Conservation (phyloP, 1,139 yeast species). For the Candida sojae region DNA sequence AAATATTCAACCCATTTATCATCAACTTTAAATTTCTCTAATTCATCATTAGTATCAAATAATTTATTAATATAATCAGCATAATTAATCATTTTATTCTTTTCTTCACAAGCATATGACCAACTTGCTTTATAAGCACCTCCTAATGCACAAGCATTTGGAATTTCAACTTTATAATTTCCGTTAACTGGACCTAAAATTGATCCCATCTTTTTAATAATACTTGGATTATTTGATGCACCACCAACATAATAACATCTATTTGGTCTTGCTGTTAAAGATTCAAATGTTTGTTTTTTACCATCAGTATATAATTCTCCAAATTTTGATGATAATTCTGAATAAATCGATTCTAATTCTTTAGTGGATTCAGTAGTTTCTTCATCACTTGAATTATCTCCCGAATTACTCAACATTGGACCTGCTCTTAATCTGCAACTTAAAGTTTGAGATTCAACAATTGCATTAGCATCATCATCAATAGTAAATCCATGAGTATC, state of each 20-base stretch:
- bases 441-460: conserved; percentile 84
- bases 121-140: conserved; percentile 89
- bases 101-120: conserved; percentile 48
- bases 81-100: conserved; percentile 39
- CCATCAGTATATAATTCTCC: conserved; percentile 55
- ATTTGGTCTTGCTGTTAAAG: conserved; percentile 60
- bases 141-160: conserved; percentile 94
- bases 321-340: conserved; percentile 28
- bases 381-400: neutral
- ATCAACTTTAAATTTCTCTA: conserved; percentile 42
- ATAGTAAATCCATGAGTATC: conserved; percentile 37
- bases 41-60: conserved; percentile 47
- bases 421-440: conserved; percentile 80
- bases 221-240: conserved; percentile 70
- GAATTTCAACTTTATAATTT: conserved; percentile 70
- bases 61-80: conserved; percentile 42
- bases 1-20: conserved; percentile 52
- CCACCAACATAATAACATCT: conserved; percentile 87
- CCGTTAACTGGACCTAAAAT: conserved; percentile 68
- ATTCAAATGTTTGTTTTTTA: conserved; percentile 39
- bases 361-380: neutral
- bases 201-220: conserved; percentile 67
- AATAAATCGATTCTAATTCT: conserved; percentile 22
- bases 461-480: conserved; percentile 72
- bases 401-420: conserved; percentile 53